Conservation (phyloP, 192 early-diverging fungal species). For the Allomyces arbusculus region DNA sequence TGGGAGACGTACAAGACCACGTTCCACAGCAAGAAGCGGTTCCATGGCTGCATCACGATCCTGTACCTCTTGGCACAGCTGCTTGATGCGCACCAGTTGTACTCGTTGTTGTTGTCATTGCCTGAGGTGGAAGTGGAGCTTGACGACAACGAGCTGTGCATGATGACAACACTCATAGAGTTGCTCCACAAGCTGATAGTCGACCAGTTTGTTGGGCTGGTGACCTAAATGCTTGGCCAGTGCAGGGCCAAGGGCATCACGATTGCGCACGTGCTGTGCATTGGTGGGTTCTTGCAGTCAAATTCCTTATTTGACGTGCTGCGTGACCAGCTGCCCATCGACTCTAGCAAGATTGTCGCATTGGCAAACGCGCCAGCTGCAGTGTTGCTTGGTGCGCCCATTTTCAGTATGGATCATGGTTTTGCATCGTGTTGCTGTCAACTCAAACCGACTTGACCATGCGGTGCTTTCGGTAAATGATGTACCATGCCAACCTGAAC, state of each 20-base stretch:
- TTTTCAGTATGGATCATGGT: neutral
- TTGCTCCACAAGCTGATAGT: neutral
- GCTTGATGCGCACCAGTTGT: neutral
- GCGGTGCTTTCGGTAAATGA: too few relatives aligned
- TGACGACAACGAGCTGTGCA: neutral
- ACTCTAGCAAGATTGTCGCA: neutral
- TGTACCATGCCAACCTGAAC: too few relatives aligned
- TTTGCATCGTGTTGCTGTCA: too few relatives aligned
- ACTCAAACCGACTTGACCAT: too few relatives aligned
- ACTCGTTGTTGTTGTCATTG: neutral
- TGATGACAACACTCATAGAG: neutral
- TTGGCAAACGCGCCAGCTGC: neutral
- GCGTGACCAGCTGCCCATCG: neutral
- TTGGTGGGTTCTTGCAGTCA: neutral
- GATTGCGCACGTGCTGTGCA: neutral
- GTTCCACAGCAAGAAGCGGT: neutral
- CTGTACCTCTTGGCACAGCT: neutral
- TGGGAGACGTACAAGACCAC: neutral
- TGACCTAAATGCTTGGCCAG: neutral
- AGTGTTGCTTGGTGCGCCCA: neutral
- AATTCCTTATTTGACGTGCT: neutral
- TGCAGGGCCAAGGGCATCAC: neutral
- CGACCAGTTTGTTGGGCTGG: neutral
- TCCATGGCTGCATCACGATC: neutral
- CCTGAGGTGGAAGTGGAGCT: neutral